These are phyloP conservation scores for Pleurotus citrinopileatus DNA, from an alignment of 768 basidiomycete species.

Conservation along the genomic window DNA sequence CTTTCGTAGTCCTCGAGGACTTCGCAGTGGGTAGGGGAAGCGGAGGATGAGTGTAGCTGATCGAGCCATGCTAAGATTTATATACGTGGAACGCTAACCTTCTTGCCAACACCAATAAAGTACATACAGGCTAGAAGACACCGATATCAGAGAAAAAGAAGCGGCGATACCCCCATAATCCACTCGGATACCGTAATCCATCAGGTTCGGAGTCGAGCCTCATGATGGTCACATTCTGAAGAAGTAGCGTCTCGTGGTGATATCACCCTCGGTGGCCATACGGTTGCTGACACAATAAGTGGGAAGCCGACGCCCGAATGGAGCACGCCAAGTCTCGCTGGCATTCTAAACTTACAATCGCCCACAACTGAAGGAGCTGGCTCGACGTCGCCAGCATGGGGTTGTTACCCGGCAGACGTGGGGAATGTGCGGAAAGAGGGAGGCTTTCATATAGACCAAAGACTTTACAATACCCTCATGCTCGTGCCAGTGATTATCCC, in stretches of 20 bases:
- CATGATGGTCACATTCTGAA: background rate
- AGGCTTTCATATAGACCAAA: background rate
- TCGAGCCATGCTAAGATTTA: too few species aligned
- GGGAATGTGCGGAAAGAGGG: background rate
- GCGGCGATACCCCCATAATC: background rate
- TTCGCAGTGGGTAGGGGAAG: too few species aligned
- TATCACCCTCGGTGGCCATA: background rate
- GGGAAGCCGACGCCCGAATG: background rate
- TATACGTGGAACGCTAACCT: too few species aligned
- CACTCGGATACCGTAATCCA: background rate
- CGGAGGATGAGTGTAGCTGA: too few species aligned
- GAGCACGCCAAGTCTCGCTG: background rate
- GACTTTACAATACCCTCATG: too few species aligned
- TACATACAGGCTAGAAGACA: too few species aligned
- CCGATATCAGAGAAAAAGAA: too few species aligned
- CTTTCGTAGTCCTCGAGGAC: too few species aligned
- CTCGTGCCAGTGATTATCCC: background rate
- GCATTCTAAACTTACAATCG: conserved; percentile 1
- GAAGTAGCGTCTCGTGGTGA: background rate
- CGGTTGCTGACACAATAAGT: background rate
- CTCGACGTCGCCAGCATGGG: too few species aligned
- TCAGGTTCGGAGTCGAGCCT: background rate
- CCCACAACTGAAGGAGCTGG: too few species aligned
- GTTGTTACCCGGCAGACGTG: too few species aligned
- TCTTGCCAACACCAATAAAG: too few species aligned